Percentiles rank a stretch among this genome's conserved stretches.
Evolutionary conservation across 768 basidiomycete genomes (phyloP).

Genomic region (Floccularia luteovirens): DNA sequence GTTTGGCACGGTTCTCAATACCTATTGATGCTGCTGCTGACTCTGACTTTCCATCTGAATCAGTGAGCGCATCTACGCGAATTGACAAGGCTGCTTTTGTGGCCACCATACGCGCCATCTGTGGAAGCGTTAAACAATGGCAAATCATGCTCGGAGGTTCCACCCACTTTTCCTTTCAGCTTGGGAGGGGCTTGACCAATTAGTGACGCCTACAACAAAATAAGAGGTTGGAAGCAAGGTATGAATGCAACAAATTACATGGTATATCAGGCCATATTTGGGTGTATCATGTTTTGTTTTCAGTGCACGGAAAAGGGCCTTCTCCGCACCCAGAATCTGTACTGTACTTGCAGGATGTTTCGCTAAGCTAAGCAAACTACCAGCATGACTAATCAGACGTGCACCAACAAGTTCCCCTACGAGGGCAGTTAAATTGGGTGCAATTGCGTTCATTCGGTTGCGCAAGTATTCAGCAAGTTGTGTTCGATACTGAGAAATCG

Average conservation of each 20-base stretch:
- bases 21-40: conserved; percentile 79
- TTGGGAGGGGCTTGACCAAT: conserved; percentile 97
- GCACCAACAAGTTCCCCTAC: conserved; percentile 93
- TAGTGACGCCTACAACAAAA: conserved; percentile 64
- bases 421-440: conserved; percentile 90
- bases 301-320: conserved; percentile 93
- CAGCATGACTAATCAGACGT: conserved; percentile 90
- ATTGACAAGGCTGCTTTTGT: conserved; percentile 97
- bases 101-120: conserved; percentile 99
- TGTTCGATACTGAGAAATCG: conserved; percentile 89
- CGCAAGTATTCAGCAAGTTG: conserved; percentile 95
- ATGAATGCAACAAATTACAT: conserved; percentile 42
- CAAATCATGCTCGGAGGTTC: not conserved
- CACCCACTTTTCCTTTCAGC: conserved; percentile 86
- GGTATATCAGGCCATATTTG: conserved; percentile 99
- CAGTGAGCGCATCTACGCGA: conserved; percentile 94
- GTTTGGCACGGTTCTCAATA: conserved; percentile 88
- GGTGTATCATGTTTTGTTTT: conserved; percentile 99
- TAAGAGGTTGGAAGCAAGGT: conserved; percentile 2
- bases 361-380: conserved; percentile 87
- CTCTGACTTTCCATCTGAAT: conserved; percentile 85
- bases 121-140: conserved; percentile 1
- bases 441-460: conserved; percentile 97
- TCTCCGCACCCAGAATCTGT: conserved; percentile 97
- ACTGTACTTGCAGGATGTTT: conserved; percentile 99